phyloP scores from a whole-genome alignment of 2,329 filamentous ascomycete genomes.

The Beauveria sp. region DNA sequence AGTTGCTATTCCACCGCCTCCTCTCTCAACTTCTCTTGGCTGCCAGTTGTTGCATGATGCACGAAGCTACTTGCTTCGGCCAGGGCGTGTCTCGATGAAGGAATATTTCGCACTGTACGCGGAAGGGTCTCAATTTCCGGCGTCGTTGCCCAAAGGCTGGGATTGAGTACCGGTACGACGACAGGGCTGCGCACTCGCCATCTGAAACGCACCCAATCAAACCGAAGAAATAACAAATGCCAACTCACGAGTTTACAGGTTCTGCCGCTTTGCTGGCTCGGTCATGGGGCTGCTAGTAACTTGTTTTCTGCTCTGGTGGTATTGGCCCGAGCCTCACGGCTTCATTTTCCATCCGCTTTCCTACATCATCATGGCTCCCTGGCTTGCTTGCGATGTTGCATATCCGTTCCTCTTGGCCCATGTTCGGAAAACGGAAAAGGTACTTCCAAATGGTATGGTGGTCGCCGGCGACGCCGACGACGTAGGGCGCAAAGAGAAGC shows the following conservation, averaged over 20 bases:
- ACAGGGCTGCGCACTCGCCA: neutral
- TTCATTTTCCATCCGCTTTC: conserved; percentile 37
- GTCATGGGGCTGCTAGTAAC: conserved; percentile 32
- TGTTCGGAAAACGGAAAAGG: conserved; percentile 30
- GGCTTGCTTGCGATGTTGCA: conserved; percentile 32
- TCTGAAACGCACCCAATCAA: neutral
- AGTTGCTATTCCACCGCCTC: conserved; percentile 18
- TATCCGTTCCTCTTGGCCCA: conserved; percentile 37
- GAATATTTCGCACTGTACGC: neutral
- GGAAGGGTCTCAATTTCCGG: neutral
- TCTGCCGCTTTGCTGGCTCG: conserved; percentile 34
- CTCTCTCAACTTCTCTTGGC: neutral
- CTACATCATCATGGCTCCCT: conserved; percentile 33
- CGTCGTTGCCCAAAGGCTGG: neutral
- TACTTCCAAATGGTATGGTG: conserved; percentile 30
- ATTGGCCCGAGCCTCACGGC: conserved; percentile 42
- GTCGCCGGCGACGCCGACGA: conserved; percentile 16
- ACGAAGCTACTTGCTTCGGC: neutral
- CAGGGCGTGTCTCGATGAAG: neutral
- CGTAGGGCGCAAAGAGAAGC: neutral
- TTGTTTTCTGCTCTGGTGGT: conserved; percentile 37
- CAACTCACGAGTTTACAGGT: conserved; percentile 23
- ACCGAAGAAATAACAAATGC: too few relatives aligned
- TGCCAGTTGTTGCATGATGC: neutral
- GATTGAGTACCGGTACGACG: neutral